Evolutionary conservation across 805 yeast genomes (phyloP), one percentile per base, ranked within the genome.

Genomic region (Lachancea meyersii): DNA sequence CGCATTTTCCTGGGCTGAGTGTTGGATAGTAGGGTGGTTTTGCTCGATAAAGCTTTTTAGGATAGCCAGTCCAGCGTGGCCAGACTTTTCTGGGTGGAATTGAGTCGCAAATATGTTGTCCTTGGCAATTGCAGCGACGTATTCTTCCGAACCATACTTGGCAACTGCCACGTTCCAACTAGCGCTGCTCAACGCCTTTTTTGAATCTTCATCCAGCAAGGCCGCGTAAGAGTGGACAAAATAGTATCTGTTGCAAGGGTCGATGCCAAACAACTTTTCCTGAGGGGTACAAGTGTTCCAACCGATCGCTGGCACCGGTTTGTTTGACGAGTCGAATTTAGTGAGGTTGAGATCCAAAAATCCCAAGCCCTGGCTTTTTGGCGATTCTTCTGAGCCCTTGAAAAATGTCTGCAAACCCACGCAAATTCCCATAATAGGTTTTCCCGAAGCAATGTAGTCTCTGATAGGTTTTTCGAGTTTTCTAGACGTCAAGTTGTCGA

Each of bases 31-130:
- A 32, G 52, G 52, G 24, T 48, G 46, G 14, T 50, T 47, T 41
- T 63, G 66, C 30, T 72, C 72, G 52, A 93, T 68, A 59, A 93
- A 93, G 21, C 85, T 76, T 45, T 74, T 73, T 45, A 93, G 74
- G 8, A 91, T 78, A 48, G 76, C 74, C 35, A 93, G 69, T 38
- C 99, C 99, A 4, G 96, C 95, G 18, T 70, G 59, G 10, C 98
- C 98, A 3, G 96, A 86, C 63, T 93, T 93, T 60, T 93, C 99
- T n/a, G 99, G 99, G 65, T 93, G 99, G 64, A 93, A 93, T 63
- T 93, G 99, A 1, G 97, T 93, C 33, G 97, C 96, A 65, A 93
- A 86, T 9, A 91, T 69, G 49, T 87, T 89, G 46, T 73, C 86
- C 55, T 74, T 82, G 23, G 80, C 61, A 38, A 89, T 61, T 0